Percentiles rank a stretch among this genome's conserved stretches.
Evolutionary conservation across 305 asterid species (phyloP).

Genomic region (Rubia tinctorum): DNA sequence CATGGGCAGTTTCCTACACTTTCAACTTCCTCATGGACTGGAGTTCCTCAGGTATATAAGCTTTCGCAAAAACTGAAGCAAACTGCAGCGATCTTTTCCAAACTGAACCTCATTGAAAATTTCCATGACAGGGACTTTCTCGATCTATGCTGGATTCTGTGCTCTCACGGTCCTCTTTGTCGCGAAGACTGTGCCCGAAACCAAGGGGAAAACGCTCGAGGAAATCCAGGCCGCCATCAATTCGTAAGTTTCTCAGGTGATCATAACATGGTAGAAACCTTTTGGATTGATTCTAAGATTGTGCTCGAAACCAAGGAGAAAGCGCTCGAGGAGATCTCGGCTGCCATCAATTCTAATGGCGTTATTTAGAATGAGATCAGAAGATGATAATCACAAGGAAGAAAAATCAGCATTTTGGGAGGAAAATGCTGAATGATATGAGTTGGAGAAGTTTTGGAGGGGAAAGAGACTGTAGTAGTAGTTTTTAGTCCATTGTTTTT

Average conservation of each 20-base stretch:
- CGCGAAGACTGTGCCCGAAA: constrained; percentile 69
- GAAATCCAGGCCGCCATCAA: constrained; percentile 70
- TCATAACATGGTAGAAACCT: neutral
- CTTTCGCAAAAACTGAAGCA: no score
- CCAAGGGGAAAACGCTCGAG: constrained; percentile 79
- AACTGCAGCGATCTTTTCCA: no score
- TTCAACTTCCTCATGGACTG: constrained; percentile 84
- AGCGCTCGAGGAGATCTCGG: constrained; percentile 76
- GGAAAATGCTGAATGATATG: neutral
- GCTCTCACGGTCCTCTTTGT: constrained; percentile 54
- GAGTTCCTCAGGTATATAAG: constrained; percentile 65
- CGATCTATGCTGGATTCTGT: constrained; percentile 45
- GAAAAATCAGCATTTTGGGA: neutral
- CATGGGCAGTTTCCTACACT: constrained; percentile 87
- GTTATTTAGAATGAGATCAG: neutral
- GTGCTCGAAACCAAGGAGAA: constrained; percentile 90
- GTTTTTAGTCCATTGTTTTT: neutral
- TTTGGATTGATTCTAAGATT: constrained; percentile 17
- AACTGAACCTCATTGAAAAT: no score
- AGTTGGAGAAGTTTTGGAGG: neutral
- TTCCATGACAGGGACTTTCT: constrained; percentile 49
- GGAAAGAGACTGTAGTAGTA: neutral
- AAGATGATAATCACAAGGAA: neutral
- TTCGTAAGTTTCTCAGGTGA: constrained; percentile 19
- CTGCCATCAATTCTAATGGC: constrained; percentile 41